Evolutionary conservation across 441 rosid genomes (phyloP), one percentile per base, ranked within the genome.

Genomic region (Populus hybrid): DNA sequence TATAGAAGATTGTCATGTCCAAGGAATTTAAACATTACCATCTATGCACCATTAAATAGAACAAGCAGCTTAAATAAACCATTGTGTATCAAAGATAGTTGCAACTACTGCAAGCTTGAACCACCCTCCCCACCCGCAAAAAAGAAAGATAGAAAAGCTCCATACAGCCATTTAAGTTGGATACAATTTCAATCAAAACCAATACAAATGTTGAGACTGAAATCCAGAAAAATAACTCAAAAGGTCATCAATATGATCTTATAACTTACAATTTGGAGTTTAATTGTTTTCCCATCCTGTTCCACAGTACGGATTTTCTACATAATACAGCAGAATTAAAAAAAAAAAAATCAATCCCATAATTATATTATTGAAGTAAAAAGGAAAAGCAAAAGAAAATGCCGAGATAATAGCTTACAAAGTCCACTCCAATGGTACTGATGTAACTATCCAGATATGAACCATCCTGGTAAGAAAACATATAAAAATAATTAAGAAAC

Each of bases 261-360:
- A 50, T 34, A 73, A 85, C 95, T 86, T 85, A 93, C 99, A 73
- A 95, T 92, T 87, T 95, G 99, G 73, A 95, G 94, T 85, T 95
- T 95, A 82, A 93, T 90, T 77, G 99, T 95, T 81, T 95, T 93
- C 28, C 96, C 98, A 81, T 95, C 98, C 77, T 95, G 99, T 81
- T 95, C 99, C 81, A 95, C 99, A 0, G 98, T 95, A 80, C 98
- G 99, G 72, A 95, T 95, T 95, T 93, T 93, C 98, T 93, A 83
- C 78, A 84, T 73, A 83, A 10, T 46, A 8, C 21, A 64, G 14
- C 8, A 76, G 59, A 12, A 57, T 65, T 8, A 11, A 18, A 5
- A n/a, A 40, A 23, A 26, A 26, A 1, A 50, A 46, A 40, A 61
- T 75, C n/a, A 72, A 24, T 35, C 23, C 46, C 75, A 40, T 5